Evolutionary conservation across 163 green algal genomes (phyloP).

Genomic region (Coccomyxa subellipsoidea): DNA sequence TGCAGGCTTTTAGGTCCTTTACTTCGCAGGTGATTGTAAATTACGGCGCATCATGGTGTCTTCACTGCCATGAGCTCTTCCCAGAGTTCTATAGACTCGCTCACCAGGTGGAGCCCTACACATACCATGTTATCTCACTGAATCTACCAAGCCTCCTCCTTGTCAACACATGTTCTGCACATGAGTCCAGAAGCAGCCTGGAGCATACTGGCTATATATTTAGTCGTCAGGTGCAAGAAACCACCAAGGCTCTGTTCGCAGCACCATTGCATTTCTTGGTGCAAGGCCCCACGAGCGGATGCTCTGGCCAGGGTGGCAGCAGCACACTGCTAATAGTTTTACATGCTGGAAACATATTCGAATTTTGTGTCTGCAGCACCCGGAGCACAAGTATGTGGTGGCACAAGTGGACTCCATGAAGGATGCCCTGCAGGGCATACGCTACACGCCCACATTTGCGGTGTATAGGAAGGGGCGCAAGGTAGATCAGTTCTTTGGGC

Average conservation of each 20-base stretch:
- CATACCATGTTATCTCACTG: not conserved
- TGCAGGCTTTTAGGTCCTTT: not conserved
- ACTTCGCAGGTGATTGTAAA: constrained; percentile 49
- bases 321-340: not conserved
- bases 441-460: constrained; percentile 69
- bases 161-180: not conserved
- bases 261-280: no score
- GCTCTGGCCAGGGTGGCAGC: no score
- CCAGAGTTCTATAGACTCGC: constrained; percentile 41
- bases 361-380: constrained; percentile 33
- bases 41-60: constrained; percentile 67
- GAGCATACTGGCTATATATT: not conserved
- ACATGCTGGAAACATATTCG: not conserved
- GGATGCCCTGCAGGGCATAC: constrained; percentile 43
- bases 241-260: not conserved
- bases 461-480: constrained; percentile 55
- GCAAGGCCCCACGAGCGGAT: no score
- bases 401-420: constrained; percentile 66
- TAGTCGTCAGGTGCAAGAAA: not conserved
- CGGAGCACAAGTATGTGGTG: constrained; percentile 62
- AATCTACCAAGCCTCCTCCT: not conserved
- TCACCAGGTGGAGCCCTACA: constrained; percentile 33
- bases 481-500: constrained; percentile 70
- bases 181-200: no score
- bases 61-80: constrained; percentile 63